A percentile compares a stretch with the other conserved stretches of the same genome.
phyloP scores from a whole-genome alignment of 257 asterid genomes.

The Plantago major region DNA sequence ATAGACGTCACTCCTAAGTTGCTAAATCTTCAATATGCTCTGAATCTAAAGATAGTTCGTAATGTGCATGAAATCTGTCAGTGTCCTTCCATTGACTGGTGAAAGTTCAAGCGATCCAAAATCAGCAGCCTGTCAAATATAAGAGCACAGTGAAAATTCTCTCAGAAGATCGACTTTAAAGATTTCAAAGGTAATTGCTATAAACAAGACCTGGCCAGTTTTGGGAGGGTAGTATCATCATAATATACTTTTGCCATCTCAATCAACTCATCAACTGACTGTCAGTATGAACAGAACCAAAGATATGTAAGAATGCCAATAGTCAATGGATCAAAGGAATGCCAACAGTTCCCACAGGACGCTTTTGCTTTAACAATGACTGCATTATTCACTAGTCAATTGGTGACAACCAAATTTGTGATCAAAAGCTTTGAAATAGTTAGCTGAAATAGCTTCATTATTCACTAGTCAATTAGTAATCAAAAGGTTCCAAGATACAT shows the following conservation, averaged over 20 bases:
- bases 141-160: constrained; percentile 11
- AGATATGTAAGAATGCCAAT: constrained; percentile 13
- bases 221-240: constrained; percentile 68
- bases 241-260: constrained; percentile 72
- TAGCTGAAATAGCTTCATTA: too few species aligned
- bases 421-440: too few species aligned
- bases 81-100: constrained; percentile 81
- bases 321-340: too few species aligned
- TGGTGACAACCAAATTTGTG: too few species aligned
- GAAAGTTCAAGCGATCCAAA: constrained; percentile 82
- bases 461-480: too few species aligned
- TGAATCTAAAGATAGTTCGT: constrained; percentile 25
- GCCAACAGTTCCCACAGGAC: neutral
- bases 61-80: constrained; percentile 83
- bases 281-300: constrained; percentile 25
- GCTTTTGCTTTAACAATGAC: too few species aligned
- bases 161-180: constrained; percentile 16
- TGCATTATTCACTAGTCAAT: too few species aligned
- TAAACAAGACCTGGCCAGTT: constrained; percentile 44
- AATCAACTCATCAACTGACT: constrained; percentile 72
- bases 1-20: too few species aligned
- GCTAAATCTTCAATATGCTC: constrained; percentile 1
- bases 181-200: constrained; percentile 9
- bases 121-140: constrained; percentile 63
- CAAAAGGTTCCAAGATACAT: too few species aligned